Evolutionary conservation across 2,329 filamentous ascomycete genomes (phyloP).

Genomic region (Botrytis hyacinthi): DNA sequence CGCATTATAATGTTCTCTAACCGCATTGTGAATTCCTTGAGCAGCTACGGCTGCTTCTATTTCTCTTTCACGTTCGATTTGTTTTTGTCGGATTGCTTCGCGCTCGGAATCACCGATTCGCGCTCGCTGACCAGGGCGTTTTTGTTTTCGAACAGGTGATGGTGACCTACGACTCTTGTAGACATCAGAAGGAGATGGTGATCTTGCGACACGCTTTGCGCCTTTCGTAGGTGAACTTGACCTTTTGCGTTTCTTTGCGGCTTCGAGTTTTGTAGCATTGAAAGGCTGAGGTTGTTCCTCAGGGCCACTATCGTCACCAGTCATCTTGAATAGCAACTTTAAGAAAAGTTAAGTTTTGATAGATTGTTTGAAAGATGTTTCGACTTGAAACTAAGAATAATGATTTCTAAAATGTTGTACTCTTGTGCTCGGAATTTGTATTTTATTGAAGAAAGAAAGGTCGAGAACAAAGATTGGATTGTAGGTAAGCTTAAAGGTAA

Average conservation of each 20-base stretch:
- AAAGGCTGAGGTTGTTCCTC: slow-evolving; percentile 44
- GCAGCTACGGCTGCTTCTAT: slow-evolving; percentile 38
- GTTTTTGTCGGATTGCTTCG: slow-evolving; percentile 63
- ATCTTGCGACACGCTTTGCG: slow-evolving; percentile 33
- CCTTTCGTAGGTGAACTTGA: slow-evolving; percentile 40
- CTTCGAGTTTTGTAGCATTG: slow-evolving; percentile 44
- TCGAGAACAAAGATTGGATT: slow-evolving; percentile 18
- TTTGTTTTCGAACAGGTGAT: slow-evolving; percentile 56
- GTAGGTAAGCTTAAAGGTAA: not conserved
- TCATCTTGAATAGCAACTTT: slow-evolving; percentile 36
- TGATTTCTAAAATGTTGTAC: not conserved
- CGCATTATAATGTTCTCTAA: slow-evolving; percentile 91
- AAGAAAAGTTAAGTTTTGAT: not conserved
- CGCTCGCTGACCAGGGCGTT: slow-evolving; percentile 64
- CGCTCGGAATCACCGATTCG: slow-evolving; percentile 66
- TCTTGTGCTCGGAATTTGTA: not conserved
- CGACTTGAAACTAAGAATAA: not conserved
- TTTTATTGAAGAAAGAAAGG: not conserved
- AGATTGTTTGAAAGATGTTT: not conserved
- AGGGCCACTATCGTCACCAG: slow-evolving; percentile 28
- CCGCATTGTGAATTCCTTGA: slow-evolving; percentile 75
- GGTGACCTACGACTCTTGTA: slow-evolving; percentile 31
- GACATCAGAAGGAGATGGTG: slow-evolving; percentile 32
- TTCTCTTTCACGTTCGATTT: slow-evolving; percentile 54
- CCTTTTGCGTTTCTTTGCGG: slow-evolving; percentile 44